These are phyloP conservation scores for Nakazawaea siamensis DNA, from an alignment of 805 yeast species.

Conservation along the genomic window DNA sequence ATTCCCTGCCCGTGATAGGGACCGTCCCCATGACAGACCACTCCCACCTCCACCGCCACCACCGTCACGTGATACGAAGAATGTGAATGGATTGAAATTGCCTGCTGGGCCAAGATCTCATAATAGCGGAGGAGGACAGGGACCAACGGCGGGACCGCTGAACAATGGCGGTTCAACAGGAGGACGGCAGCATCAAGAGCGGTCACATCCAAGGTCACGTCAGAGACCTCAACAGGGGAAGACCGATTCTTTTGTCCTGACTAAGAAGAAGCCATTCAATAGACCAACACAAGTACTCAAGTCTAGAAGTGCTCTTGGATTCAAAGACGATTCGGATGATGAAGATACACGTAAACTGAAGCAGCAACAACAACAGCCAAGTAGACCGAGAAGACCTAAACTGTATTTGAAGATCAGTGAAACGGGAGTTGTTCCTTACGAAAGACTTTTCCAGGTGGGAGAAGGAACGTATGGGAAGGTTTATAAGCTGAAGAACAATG, in stretches of 20 bases:
- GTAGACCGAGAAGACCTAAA: conserved; percentile 1
- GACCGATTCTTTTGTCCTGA: too few species aligned
- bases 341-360: not conserved
- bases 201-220: not conserved
- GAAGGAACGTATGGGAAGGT: conserved; percentile 98
- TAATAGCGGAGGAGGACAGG: too few species aligned
- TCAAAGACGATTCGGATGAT: conserved; percentile 10
- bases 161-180: too few species aligned
- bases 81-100: too few species aligned
- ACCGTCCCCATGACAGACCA: too few species aligned
- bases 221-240: not conserved
- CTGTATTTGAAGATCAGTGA: conserved; percentile 5
- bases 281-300: conserved; percentile 8
- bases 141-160: too few species aligned
- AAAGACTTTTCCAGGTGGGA: conserved; percentile 85
- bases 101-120: too few species aligned
- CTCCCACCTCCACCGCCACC: too few species aligned
- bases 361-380: not conserved
- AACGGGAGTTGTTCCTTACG: conserved; percentile 38
- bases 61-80: too few species aligned
- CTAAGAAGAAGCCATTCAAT: conserved; percentile 7
- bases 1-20: not conserved
- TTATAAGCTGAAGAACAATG: conserved; percentile 69
- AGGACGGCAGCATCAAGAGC: not conserved
- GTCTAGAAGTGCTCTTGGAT: conserved; percentile 8